These are phyloP conservation scores for Veloporphyrellus conicus DNA, from an alignment of 1,284 basidiomycete species.

Conservation along the genomic window DNA sequence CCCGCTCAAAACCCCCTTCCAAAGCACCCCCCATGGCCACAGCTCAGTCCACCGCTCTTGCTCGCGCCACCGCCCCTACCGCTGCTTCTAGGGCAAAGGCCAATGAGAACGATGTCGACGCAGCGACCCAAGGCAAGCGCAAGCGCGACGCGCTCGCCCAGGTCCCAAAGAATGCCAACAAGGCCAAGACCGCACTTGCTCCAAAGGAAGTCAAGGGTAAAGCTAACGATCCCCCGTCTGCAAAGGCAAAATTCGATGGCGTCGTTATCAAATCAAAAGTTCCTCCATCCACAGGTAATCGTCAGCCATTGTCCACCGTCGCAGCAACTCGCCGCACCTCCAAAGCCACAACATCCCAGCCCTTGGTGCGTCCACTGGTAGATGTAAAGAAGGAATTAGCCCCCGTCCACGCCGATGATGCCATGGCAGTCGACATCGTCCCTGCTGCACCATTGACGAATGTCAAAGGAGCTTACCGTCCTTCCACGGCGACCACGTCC, in stretches of 20 bases:
- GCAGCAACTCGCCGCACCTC: slow-evolving; percentile 31
- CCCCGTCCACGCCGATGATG: slow-evolving; percentile 41
- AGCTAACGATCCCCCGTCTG: slow-evolving; percentile 37
- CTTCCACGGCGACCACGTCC: slow-evolving; percentile 6
- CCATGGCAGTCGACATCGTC: slow-evolving; percentile 54
- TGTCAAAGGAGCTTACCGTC: slow-evolving; percentile 11
- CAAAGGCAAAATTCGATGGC: slow-evolving; percentile 48
- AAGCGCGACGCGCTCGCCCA: slow-evolving; percentile 74
- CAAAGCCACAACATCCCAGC: slow-evolving; percentile 22
- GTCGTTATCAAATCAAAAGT: slow-evolving; percentile 49
- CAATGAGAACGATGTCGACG: slow-evolving; percentile 41
- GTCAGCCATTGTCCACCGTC: slow-evolving; percentile 40
- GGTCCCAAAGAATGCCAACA: slow-evolving; percentile 51
- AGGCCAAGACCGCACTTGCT: slow-evolving; percentile 38
- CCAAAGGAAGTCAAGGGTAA: slow-evolving; percentile 41
- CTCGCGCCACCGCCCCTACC: slow-evolving; percentile 43
- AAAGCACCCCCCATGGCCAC: slow-evolving; percentile 38
- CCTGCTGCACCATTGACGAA: slow-evolving; percentile 5
- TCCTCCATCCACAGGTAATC: slow-evolving; percentile 31
- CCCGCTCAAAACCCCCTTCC: slow-evolving; percentile 55
- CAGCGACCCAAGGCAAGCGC: slow-evolving; percentile 52
- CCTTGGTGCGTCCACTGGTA: slow-evolving; percentile 24
- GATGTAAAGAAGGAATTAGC: slow-evolving; percentile 38
- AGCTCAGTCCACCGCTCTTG: slow-evolving; percentile 39
- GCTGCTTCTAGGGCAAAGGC: slow-evolving; percentile 51